Evolutionary conservation across 1,139 yeast genomes (phyloP).

Genomic region (Geotrichum phurueaensis): DNA sequence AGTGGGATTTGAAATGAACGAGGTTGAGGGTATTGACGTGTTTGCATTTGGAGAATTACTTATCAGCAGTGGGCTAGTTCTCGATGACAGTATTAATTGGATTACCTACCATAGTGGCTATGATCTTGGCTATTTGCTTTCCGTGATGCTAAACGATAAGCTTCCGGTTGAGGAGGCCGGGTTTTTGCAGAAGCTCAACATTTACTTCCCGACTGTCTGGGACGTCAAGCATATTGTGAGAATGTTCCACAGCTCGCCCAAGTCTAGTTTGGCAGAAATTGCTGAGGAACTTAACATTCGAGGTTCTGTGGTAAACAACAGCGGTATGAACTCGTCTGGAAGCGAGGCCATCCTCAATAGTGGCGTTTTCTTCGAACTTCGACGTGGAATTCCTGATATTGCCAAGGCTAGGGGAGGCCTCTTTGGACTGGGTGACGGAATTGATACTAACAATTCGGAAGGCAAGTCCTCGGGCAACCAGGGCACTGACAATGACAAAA

Average conservation of each 20-base stretch:
- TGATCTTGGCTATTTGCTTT: conserved; percentile 83
- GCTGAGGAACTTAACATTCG: conserved; percentile 46
- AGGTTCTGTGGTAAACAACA: conserved; percentile 25
- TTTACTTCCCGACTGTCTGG: conserved; percentile 75
- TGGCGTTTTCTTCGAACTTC: conserved; percentile 47
- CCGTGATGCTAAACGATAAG: conserved; percentile 65
- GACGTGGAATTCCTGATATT: conserved; percentile 37
- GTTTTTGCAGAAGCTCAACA: conserved; percentile 63
- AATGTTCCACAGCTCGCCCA: conserved; percentile 36
- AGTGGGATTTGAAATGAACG: conserved; percentile 70
- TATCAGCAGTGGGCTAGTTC: conserved; percentile 77
- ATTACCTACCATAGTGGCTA: conserved; percentile 85
- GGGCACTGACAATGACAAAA: conserved; percentile 13
- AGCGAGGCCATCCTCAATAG: conserved; percentile 48
- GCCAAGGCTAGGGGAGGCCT: conserved; percentile 31
- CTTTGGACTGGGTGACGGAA: conserved; percentile 36
- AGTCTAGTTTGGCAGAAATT: conserved; percentile 36
- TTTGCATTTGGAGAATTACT: conserved; percentile 77
- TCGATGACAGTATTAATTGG: conserved; percentile 76
- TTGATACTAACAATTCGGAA: conserved; percentile 20
- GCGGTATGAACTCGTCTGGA: conserved; percentile 43
- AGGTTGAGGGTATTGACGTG: conserved; percentile 71
- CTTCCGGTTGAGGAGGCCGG: conserved; percentile 82
- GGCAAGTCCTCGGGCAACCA: background rate
- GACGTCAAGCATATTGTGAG: conserved; percentile 79